Conservation (phyloP, 345 rosid genomes). For the Melastoma malabathricum region DNA sequence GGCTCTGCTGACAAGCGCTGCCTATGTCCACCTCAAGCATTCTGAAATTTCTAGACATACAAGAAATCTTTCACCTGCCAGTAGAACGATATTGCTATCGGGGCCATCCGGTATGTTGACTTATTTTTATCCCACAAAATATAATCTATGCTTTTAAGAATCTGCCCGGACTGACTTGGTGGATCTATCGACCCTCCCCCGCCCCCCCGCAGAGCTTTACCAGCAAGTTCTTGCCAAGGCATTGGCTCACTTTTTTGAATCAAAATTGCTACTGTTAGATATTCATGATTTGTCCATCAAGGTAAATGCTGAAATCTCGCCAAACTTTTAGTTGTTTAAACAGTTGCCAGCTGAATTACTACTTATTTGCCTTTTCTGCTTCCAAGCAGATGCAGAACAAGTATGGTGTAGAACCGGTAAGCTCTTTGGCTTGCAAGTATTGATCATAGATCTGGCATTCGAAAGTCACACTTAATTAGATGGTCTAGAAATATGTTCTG, state of each 20-base stretch:
- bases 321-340: no score
- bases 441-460: background rate
- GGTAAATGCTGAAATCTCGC: constrained; percentile 21
- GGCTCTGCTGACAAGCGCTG: constrained; percentile 68
- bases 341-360: no score
- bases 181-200: constrained; percentile 8
- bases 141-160: background rate
- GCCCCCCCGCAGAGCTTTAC: constrained; percentile 52
- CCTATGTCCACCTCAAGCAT: constrained; percentile 70
- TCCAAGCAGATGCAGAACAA: constrained; percentile 70
- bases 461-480: background rate
- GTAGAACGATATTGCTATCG: constrained; percentile 75
- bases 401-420: constrained; percentile 73
- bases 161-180: constrained; percentile 7
- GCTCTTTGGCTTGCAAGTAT: constrained; percentile 6
- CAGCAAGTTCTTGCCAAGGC: constrained; percentile 96
- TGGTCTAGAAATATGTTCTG: constrained; percentile 1
- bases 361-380: constrained; percentile 6
- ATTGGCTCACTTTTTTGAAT: constrained; percentile 61
- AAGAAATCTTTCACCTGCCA: constrained; percentile 85
- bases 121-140: background rate
- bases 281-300: constrained; percentile 61
- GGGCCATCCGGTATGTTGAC: constrained; percentile 71
- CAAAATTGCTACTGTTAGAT: constrained; percentile 76
- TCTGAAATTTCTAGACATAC: constrained; percentile 70